Conservation (phyloP, 768 basidiomycete genomes). For the Pleurotus salmoneostramineus region DNA sequence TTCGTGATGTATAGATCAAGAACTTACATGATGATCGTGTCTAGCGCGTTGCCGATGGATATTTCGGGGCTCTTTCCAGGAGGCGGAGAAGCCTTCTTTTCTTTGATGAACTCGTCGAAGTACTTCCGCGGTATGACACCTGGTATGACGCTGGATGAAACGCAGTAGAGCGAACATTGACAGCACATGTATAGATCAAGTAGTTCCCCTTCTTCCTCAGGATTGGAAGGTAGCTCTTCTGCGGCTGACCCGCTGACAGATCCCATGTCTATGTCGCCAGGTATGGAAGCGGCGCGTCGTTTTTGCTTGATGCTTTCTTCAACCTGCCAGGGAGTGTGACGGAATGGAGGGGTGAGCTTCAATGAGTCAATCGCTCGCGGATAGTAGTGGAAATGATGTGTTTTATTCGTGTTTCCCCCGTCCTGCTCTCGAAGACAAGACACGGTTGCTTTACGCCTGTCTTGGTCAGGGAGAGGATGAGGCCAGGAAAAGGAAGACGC, state of each 20-base stretch:
- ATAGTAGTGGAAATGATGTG: conserved; percentile 83
- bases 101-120: conserved; percentile 59
- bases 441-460: conserved; percentile 38
- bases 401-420: conserved; percentile 44
- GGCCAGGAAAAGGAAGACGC: conserved; percentile 41
- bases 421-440: conserved; percentile 54
- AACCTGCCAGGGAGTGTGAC: conserved; percentile 58
- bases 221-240: conserved; percentile 17
- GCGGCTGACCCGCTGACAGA: conserved; percentile 26
- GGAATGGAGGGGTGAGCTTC: conserved; percentile 59
- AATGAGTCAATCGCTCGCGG: conserved; percentile 65
- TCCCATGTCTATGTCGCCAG: conserved; percentile 41
- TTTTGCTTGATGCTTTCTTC: conserved; percentile 45
- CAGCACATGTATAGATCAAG: conserved; percentile 83
- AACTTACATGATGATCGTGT: conserved; percentile 66
- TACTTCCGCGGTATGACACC: conserved; percentile 65
- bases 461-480: conserved; percentile 51
- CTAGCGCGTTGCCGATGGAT: conserved; percentile 52
- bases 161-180: conserved; percentile 74
- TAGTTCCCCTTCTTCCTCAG: conserved; percentile 47
- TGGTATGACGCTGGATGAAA: conserved; percentile 66
- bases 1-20: conserved; percentile 5
- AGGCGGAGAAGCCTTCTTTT: conserved; percentile 57
- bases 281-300: conserved; percentile 36
- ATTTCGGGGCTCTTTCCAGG: conserved; percentile 51